Percentiles rank a stretch among this genome's conserved stretches.
Evolutionary conservation across 108 stramenopile genomes (phyloP).

Genomic region (Fragilaria radians): DNA sequence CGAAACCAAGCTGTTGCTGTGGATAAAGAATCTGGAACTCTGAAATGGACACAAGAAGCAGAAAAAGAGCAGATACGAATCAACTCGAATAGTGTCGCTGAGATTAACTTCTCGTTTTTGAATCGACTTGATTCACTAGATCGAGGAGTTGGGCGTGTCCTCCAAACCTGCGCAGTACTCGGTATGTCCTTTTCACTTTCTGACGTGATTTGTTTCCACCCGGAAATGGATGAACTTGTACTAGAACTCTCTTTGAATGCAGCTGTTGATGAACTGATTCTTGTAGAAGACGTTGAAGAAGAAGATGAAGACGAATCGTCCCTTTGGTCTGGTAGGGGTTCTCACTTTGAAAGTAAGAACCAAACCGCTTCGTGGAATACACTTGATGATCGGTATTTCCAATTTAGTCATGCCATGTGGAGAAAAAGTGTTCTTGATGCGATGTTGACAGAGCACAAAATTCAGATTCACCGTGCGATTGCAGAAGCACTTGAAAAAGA

Average conservation of each 20-base stretch:
- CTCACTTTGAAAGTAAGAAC: not conserved
- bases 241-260: slow-evolving; percentile 31
- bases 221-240: slow-evolving; percentile 16
- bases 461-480: slow-evolving; percentile 45
- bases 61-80: slow-evolving; percentile 11
- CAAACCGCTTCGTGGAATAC: not conserved
- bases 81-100: slow-evolving; percentile 10
- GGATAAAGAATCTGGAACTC: slow-evolving; percentile 8
- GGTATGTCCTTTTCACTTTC: slow-evolving; percentile 47
- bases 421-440: slow-evolving; percentile 42
- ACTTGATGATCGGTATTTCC: slow-evolving; percentile 18
- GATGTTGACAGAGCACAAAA: slow-evolving; percentile 45
- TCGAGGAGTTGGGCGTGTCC: slow-evolving; percentile 29
- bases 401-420: slow-evolving; percentile 62
- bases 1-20: slow-evolving; percentile 26
- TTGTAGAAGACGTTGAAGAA: slow-evolving; percentile 29
- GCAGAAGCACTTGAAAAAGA: slow-evolving; percentile 46
- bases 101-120: slow-evolving; percentile 35
- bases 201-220: slow-evolving; percentile 43
- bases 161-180: slow-evolving; percentile 51
- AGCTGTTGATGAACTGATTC: slow-evolving; percentile 30
- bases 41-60: slow-evolving; percentile 17
- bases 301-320: slow-evolving; percentile 4
- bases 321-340: not conserved
- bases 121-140: slow-evolving; percentile 48